These are phyloP conservation scores for Colletotrichum sp. DNA, from an alignment of 2,329 filamentous ascomycete genomes.

Conservation along the genomic window DNA sequence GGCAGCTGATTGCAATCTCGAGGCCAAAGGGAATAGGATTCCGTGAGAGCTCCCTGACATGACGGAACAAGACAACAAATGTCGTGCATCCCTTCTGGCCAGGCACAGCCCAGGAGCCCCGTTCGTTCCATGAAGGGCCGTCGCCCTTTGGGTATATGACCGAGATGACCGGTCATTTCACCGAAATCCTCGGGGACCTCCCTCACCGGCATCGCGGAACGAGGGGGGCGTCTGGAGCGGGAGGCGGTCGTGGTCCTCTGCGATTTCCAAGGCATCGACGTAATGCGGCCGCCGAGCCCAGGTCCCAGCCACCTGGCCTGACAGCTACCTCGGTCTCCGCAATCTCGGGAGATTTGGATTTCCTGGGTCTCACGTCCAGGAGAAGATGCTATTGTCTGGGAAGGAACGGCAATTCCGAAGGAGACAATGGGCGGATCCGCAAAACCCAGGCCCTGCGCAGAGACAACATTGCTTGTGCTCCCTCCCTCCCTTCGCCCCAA, in stretches of 20 bases:
- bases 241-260: not conserved
- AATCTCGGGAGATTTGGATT: not conserved
- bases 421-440: not conserved
- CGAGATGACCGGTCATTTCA: not conserved
- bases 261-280: not conserved
- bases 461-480: not conserved
- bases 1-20: not conserved
- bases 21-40: not conserved
- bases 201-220: not conserved
- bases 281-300: not conserved
- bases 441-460: not conserved
- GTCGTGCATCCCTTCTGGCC: not conserved
- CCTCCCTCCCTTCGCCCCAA: not conserved
- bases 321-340: not conserved
- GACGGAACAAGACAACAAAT: conserved; percentile 1
- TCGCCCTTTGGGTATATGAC: not conserved
- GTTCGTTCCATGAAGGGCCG: not conserved
- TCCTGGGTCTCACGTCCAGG: not conserved
- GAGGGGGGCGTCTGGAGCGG: not conserved
- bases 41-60: conserved; percentile 3
- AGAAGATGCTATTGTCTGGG: not conserved
- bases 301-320: not conserved
- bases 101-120: not conserved
- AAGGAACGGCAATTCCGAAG: not conserved
- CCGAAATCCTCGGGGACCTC: not conserved